These are phyloP conservation scores for Colletotrichum sidae DNA, from an alignment of 2,329 filamentous ascomycete genomes.

Conservation along the genomic window DNA sequence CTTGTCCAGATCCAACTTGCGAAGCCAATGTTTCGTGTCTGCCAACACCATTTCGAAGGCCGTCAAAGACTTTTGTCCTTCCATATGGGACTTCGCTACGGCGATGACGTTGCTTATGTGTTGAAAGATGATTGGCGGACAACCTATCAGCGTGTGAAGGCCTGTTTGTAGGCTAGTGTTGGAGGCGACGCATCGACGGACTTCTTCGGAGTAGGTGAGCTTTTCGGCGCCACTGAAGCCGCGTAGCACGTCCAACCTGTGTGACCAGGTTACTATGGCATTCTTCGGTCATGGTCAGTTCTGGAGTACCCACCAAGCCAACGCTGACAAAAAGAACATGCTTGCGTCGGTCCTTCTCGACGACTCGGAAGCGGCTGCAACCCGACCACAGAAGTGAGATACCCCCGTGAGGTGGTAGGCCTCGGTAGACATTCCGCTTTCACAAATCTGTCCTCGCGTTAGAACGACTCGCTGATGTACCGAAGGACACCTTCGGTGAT, in stretches of 20 bases:
- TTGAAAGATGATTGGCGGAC: slow-evolving; percentile 42
- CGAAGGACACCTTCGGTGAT: too few relatives aligned
- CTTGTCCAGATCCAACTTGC: slow-evolving; percentile 41
- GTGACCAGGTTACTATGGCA: neutral
- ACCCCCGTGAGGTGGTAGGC: slow-evolving; percentile 44
- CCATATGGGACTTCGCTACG: slow-evolving; percentile 38
- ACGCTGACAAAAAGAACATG: slow-evolving; percentile 42
- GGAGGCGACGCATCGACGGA: slow-evolving; percentile 42
- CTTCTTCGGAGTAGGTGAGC: slow-evolving; percentile 41
- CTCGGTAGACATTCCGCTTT: slow-evolving; percentile 43
- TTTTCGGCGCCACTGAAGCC: slow-evolving; percentile 47
- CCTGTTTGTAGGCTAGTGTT: slow-evolving; percentile 38
- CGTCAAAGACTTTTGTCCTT: neutral
- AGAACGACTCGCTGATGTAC: too few relatives aligned
- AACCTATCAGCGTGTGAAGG: slow-evolving; percentile 44
- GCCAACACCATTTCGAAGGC: slow-evolving; percentile 38
- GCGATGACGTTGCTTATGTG: slow-evolving; percentile 42
- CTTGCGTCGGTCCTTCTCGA: slow-evolving; percentile 37
- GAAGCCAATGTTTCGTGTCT: slow-evolving; percentile 42
- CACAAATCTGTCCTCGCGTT: slow-evolving; percentile 40
- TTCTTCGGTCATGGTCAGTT: neutral
- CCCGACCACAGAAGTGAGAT: slow-evolving; percentile 42
- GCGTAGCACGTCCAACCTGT: slow-evolving; percentile 44
- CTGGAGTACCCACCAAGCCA: slow-evolving; percentile 40
- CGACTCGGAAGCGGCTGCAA: slow-evolving; percentile 36